phyloP scores from a whole-genome alignment of 2,329 filamentous ascomycete species.

The Ploettnerulaceae sp. region DNA sequence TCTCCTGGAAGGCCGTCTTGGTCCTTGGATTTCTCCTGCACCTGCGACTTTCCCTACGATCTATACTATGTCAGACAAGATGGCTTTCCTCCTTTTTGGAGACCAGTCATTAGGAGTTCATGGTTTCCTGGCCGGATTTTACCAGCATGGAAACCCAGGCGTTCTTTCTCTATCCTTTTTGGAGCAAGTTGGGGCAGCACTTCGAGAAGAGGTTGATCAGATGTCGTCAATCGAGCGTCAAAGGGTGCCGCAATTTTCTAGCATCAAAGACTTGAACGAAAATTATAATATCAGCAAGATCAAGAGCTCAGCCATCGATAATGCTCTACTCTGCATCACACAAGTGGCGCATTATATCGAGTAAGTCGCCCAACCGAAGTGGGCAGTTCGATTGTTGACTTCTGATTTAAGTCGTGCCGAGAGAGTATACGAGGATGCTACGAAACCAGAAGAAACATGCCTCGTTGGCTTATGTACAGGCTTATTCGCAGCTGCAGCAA shows the following conservation, averaged over 20 bases:
- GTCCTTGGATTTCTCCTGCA: neutral
- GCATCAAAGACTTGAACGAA: slow-evolving; percentile 60
- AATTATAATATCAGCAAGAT: slow-evolving; percentile 52
- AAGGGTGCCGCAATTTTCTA: slow-evolving; percentile 57
- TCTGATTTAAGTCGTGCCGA: slow-evolving; percentile 41
- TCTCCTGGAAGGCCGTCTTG: neutral
- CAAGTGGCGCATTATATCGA: slow-evolving; percentile 67
- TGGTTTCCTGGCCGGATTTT: slow-evolving; percentile 53
- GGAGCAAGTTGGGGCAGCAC: slow-evolving; percentile 50
- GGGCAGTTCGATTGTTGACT: neutral
- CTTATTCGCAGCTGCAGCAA: slow-evolving; percentile 62
- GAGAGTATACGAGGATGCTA: slow-evolving; percentile 50
- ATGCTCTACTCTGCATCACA: slow-evolving; percentile 57
- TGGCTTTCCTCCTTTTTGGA: slow-evolving; percentile 60
- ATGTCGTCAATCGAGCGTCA: slow-evolving; percentile 53
- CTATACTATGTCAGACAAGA: slow-evolving; percentile 27
- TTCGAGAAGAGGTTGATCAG: slow-evolving; percentile 55
- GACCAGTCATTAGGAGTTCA: slow-evolving; percentile 68
- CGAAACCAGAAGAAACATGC: slow-evolving; percentile 46
- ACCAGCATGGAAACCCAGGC: slow-evolving; percentile 42
- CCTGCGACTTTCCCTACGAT: slow-evolving; percentile 5
- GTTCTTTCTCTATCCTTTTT: slow-evolving; percentile 58
- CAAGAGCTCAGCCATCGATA: slow-evolving; percentile 60
- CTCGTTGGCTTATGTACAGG: slow-evolving; percentile 65
- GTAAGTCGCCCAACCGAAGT: slow-evolving; percentile 39